Evolutionary conservation across 192 early-diverging fungal species (phyloP), one percentile per base, ranked within the genome.

Genomic region (Linnemannia hyalina): DNA sequence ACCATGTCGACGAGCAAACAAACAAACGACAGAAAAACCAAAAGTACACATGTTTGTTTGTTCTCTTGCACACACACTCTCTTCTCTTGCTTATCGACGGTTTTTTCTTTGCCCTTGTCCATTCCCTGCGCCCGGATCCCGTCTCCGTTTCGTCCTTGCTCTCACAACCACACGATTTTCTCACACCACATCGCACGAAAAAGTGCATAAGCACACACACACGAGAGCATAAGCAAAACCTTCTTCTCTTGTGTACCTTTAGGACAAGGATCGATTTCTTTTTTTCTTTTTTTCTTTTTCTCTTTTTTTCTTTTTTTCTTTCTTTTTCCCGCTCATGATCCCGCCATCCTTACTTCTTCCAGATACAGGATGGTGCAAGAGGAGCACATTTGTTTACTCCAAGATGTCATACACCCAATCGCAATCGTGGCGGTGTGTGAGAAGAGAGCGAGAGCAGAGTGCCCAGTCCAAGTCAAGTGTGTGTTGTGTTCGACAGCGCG

Each of bases 361-460:
- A 65, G 60, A 65, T 26, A 65, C 60, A 65, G 60, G 60, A 65
- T 65, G 60, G 60, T 65, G 60, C 60, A 65, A 65, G 60, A 65
- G 11, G 1, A 23, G 10, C n/a, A 60, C 55, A 26, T 32, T 13
- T 29, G 20, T 6, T 52, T 18, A 5, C 49, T 52, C 20, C 15
- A 20, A 18, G 0, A 22, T 52, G 20, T 52, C 49, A 52, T 52
- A 18, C 4, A 52, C 29, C 23, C 60, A 65, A 65, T 52, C 49
- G 49, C 29, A 35, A 65, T 65, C 60, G 60, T 32, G 60, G 60
- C 60, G 32, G 60, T 65, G 60, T 65, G 60, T 35, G 60, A 4
- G 26, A n/a, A 63, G 47, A 49, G 15, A 49, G 47, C 15, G 47
- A 32, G 60, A 29, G 38, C 3, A 40, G 38, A 40, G 38, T 40